Conservation (phyloP, 2,329 filamentous ascomycete species). For the Stemphylium vesicarium region DNA sequence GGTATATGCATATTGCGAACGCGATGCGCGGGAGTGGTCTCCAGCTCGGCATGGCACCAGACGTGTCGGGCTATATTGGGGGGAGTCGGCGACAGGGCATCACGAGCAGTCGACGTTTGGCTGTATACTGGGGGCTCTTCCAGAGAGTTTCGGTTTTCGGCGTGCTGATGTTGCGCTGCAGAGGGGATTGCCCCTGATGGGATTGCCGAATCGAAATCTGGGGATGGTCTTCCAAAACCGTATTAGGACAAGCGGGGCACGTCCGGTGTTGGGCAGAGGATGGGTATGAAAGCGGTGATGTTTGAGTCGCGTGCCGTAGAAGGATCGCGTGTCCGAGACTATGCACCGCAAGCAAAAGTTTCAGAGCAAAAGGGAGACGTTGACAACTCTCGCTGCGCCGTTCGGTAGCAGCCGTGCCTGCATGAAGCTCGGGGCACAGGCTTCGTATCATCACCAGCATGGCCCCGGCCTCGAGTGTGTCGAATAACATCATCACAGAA, state of each 20-base stretch:
- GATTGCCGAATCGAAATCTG: conserved; percentile 14
- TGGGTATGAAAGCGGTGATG: background rate
- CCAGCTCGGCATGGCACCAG: conserved; percentile 68
- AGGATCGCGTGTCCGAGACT: background rate
- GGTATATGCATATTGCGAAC: conserved; percentile 95
- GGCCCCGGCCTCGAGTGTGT: conserved; percentile 8
- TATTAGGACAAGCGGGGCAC: conserved; percentile 17
- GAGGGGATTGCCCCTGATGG: conserved; percentile 22
- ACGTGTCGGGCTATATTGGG: conserved; percentile 39
- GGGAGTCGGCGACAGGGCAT: conserved; percentile 38
- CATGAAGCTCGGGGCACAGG: conserved; percentile 20
- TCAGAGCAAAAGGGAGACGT: conserved; percentile 3
- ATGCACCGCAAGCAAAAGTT: conserved; percentile 12
- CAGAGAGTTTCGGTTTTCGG: conserved; percentile 5
- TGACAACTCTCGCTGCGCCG: conserved; percentile 6
- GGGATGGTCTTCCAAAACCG: conserved; percentile 12
- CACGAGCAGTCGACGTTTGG: conserved; percentile 28
- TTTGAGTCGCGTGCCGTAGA: conserved; percentile 1
- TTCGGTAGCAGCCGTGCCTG: conserved; percentile 23
- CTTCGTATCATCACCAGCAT: conserved; percentile 16
- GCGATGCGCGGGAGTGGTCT: conserved; percentile 94
- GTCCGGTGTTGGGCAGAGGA: conserved; percentile 3
- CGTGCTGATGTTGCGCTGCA: conserved; percentile 11
- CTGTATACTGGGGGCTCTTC: conserved; percentile 1
- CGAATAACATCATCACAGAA: conserved; percentile 4